phyloP scores from a whole-genome alignment of 805 yeast genomes.

The Sugiyamaella smithiae region DNA sequence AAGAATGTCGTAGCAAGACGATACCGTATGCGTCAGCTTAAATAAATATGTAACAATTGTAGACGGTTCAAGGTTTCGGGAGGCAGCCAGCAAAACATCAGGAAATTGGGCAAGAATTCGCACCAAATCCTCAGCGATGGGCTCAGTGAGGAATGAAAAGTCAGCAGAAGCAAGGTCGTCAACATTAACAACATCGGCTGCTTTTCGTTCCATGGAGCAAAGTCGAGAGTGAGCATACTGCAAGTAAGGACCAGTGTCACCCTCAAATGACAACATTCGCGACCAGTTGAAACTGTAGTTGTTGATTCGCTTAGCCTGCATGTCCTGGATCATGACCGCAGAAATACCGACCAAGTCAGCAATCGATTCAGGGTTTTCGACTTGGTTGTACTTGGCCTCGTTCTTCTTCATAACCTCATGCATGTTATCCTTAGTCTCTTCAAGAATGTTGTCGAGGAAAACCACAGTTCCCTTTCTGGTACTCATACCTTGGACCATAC shows the following conservation, averaged over 20 bases:
- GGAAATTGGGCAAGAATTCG: constrained; percentile 88
- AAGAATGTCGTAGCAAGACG: constrained; percentile 91
- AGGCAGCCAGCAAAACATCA: constrained; percentile 78
- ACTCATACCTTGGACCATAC: constrained; percentile 98
- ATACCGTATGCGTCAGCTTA: constrained; percentile 87
- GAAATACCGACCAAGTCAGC: constrained; percentile 96
- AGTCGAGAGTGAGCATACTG: constrained; percentile 98
- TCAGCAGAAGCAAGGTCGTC: constrained; percentile 43
- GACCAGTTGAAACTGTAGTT: constrained; percentile 97
- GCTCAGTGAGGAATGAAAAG: constrained; percentile 62
- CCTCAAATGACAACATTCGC: constrained; percentile 96
- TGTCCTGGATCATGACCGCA: constrained; percentile 98
- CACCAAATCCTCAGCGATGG: constrained; percentile 64
- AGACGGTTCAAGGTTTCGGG: constrained; percentile 85
- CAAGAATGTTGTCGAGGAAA: constrained; percentile 89
- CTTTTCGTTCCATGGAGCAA: constrained; percentile 88
- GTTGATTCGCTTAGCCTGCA: constrained; percentile 95
- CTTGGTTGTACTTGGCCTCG: constrained; percentile 85
- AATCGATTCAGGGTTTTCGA: constrained; percentile 88
- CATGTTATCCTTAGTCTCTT: constrained; percentile 91
- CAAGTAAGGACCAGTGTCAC: constrained; percentile 98
- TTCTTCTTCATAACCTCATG: constrained; percentile 94
- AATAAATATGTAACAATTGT: constrained; percentile 92
- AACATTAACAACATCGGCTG: constrained; percentile 35
- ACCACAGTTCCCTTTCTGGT: constrained; percentile 98